Conservation (phyloP, 176 grass and related monocot species). For the Panicum miliaceum region DNA sequence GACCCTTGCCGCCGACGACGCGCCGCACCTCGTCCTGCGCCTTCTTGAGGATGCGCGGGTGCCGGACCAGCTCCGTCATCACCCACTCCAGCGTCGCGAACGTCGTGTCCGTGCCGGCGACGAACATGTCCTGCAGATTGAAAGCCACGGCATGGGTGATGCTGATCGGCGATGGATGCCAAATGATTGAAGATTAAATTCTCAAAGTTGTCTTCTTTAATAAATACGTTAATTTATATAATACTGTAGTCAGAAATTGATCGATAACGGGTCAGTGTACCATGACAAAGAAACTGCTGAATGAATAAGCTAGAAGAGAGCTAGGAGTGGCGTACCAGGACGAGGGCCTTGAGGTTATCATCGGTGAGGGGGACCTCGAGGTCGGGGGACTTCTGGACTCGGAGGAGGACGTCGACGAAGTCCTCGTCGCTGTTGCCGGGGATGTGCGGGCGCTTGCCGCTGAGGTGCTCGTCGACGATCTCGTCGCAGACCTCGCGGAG, state of each 20-base stretch:
- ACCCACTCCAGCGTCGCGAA: slow-evolving; percentile 55
- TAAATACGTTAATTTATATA: too few species aligned
- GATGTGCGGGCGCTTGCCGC: background rate
- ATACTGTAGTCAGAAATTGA: background rate
- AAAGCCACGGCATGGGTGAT: too few species aligned
- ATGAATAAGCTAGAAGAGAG: background rate
- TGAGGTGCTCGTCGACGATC: slow-evolving; percentile 44
- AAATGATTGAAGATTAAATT: too few species aligned
- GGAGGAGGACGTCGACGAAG: slow-evolving; percentile 52
- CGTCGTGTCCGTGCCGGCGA: slow-evolving; percentile 49
- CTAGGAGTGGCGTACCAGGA: slow-evolving; percentile 9
- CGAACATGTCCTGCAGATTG: slow-evolving; percentile 45
- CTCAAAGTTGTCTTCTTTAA: too few species aligned
- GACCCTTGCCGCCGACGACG: slow-evolving; percentile 31
- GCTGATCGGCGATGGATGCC: background rate
- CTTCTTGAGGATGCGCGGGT: slow-evolving; percentile 42
- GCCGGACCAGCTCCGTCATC: slow-evolving; percentile 53
- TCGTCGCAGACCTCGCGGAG: slow-evolving; percentile 46
- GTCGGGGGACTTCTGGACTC: slow-evolving; percentile 48
- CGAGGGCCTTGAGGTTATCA: slow-evolving; percentile 53
- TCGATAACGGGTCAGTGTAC: background rate
- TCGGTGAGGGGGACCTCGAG: slow-evolving; percentile 51
- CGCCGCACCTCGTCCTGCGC: slow-evolving; percentile 47
- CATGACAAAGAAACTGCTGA: background rate
- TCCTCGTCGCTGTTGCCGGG: slow-evolving; percentile 38